Evolutionary conservation across 225 moss, liverwort and hornwort species (phyloP), one percentile per base, ranked within the genome.

Genomic region (Physcomitrium patens): DNA sequence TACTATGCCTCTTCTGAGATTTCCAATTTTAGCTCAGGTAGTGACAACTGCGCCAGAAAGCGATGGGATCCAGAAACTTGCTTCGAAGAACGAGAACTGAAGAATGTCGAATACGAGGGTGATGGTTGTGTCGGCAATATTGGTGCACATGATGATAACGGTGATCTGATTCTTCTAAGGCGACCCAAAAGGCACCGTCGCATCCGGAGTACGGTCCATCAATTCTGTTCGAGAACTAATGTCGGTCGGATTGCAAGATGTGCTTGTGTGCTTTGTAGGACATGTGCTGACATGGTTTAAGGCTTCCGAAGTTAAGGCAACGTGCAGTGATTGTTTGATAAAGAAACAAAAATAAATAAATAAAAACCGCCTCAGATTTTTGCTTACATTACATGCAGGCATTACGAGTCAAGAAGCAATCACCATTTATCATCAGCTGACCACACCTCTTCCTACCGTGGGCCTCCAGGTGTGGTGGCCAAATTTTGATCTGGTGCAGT

Each of bases 391-490:
- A 59, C 9, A 23, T 70, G 26, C 59, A 81, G 86, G 60, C n/a
- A 20, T 55, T 48, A 55, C 44, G 56, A 62, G 16, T 69, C 78
- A 70, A 65, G 76, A 89, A 67, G 56, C 61, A 47, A 54, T 93
- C 27, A 78, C 73, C 24, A 67, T 95, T 16, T 88, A 89, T 76
- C 95, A 95, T 84, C 85, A 84, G 63, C 62, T 91, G 68, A 77
- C 83, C 45, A 92, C 92, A 37, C 79, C 55, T 67, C 86, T 95
- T 26, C 75, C 61, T 76, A 71, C 79, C 54, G 88, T 95, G 37
- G 92, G 92, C 52, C 87, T 91, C 71, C 80, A 90, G 78, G 92
- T 89, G 83, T 24, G 28, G 14, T 31, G 15, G 17, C 37, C 3
- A 80, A 14, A 23, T 74, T 52, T 80, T 65, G 22, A 18, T 52